Base-by-base conservation (phyloP, 306 rosid species). In the Oemleria cerasiformis region DNA sequence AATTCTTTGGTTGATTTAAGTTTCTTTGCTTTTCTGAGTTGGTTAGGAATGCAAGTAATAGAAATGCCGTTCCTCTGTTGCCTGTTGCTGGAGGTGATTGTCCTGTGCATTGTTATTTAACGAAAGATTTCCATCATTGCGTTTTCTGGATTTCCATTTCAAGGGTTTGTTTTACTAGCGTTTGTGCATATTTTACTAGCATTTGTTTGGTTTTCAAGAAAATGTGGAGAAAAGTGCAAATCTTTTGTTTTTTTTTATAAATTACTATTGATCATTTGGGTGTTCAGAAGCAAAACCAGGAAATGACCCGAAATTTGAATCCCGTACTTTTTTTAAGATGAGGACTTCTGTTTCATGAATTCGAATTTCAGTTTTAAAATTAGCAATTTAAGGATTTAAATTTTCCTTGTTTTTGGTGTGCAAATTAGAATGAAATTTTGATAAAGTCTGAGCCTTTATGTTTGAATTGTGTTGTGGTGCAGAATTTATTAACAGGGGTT, bases 121-220 rank as follows among this genome's bases (percentile, higher is more conserved):
- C 36, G 3, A 1, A 30, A 30, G 36, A 30, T 30, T 2, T 30
- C 36, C 36, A 30, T 30, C 36, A n/a, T n/a, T n/a, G n/a, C 2
- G 2, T 30, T 30, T 30, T 30, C 36, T 30, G 36, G 36, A 30
- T 30, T 30, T 30, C 36, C 36, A 30, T 30, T 30, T 30, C 36
- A 30, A 30, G 36, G 23, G 58, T 53, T n/a, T n/a, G n/a, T n/a
- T n/a, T n/a, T n/a, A n/a, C n/a, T n/a, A n/a, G n/a, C n/a, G n/a
- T n/a, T 17, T 66, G 20, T 13, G 53, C 6, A 39, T n/a, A 66
- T 14, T 45, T 54, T 54, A 14, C 65, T 71, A 50, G n/a, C 55
- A 55, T 56, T 67, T 67, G 47, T 72, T 72, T 67, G 79, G 73
- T 51, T 73, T 75, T 21, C 47, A 6, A n/a, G 65, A 41, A 78